A percentile compares a stretch with the other conserved stretches of the same genome.
Evolutionary conservation across 495 filamentous ascomycete species (phyloP).

Genomic region (Podospora bellae-mahoneyi): DNA sequence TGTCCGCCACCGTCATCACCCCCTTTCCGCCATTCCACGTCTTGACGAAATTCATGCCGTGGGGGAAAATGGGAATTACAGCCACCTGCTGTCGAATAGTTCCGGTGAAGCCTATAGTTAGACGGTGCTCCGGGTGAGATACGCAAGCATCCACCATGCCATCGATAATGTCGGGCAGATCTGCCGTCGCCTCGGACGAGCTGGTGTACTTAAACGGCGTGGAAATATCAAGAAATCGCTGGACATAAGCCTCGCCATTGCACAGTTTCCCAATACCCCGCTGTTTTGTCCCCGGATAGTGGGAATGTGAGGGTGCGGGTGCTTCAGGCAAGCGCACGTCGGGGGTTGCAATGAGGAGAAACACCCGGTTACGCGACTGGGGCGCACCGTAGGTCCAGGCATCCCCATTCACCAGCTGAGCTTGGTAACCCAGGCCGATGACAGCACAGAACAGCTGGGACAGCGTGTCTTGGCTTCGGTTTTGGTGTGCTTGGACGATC

Average conservation of each 20-base stretch:
- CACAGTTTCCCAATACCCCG: slow-evolving; percentile 54
- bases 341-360: slow-evolving; percentile 63
- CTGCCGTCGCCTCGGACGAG: slow-evolving; percentile 47
- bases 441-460: slow-evolving; percentile 65
- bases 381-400: slow-evolving; percentile 64
- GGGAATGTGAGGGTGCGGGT: slow-evolving; percentile 60
- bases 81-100: slow-evolving; percentile 35
- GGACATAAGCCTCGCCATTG: slow-evolving; percentile 58
- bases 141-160: slow-evolving; percentile 52
- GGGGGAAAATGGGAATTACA: slow-evolving; percentile 43
- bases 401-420: slow-evolving; percentile 59
- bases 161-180: slow-evolving; percentile 59
- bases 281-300: slow-evolving; percentile 34
- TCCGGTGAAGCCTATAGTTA: slow-evolving; percentile 32
- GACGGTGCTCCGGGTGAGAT: slow-evolving; percentile 61
- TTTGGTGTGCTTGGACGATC: slow-evolving; percentile 48
- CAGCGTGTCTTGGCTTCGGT: slow-evolving; percentile 55
- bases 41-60: slow-evolving; percentile 46
- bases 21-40: slow-evolving; percentile 38
- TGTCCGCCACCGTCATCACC: slow-evolving; percentile 39
- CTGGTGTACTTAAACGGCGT: slow-evolving; percentile 57
- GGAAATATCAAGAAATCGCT: slow-evolving; percentile 39
- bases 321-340: slow-evolving; percentile 50
- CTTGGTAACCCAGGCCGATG: slow-evolving; percentile 71
- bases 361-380: slow-evolving; percentile 61